These are phyloP conservation scores for Mycena capillaripes DNA, from an alignment of 768 basidiomycete species.

Conservation along the genomic window DNA sequence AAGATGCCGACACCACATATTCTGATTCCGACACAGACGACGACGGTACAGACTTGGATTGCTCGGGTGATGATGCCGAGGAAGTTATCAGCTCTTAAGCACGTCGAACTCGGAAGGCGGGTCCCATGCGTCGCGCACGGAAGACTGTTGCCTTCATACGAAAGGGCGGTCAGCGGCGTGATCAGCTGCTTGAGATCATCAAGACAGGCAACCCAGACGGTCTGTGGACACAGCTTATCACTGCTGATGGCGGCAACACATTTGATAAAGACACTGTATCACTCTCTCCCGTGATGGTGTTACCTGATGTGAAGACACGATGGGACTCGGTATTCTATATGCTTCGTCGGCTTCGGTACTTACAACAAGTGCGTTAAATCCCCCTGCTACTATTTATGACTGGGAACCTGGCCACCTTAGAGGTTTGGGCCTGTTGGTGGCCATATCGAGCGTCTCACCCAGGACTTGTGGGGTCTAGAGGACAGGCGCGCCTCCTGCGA, in stretches of 20 bases:
- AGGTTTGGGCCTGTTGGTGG: no score
- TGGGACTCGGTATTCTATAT: no score
- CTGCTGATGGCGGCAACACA: neutral
- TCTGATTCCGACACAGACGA: neutral
- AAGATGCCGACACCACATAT: neutral
- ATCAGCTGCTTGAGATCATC: conserved; percentile 1
- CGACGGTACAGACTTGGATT: neutral
- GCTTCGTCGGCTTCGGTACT: neutral
- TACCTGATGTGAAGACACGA: neutral
- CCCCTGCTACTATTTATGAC: neutral
- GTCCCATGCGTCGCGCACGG: neutral
- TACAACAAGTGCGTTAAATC: neutral
- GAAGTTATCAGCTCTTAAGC: neutral
- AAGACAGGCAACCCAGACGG: neutral
- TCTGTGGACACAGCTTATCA: neutral
- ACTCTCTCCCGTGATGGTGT: conserved; percentile 1
- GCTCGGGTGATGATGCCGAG: neutral
- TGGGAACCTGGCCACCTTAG: no score
- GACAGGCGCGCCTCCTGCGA: no score
- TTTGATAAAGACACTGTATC: conserved; percentile 1
- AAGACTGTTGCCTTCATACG: conserved; percentile 3
- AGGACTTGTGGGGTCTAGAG: no score
- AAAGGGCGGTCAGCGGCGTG: conserved; percentile 3
- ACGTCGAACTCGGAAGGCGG: neutral
- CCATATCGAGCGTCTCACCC: no score